A percentile compares a stretch with the other conserved stretches of the same genome.
Conservation (phyloP, 2,329 filamentous ascomycete genomes). For the Cercospora sp. region DNA sequence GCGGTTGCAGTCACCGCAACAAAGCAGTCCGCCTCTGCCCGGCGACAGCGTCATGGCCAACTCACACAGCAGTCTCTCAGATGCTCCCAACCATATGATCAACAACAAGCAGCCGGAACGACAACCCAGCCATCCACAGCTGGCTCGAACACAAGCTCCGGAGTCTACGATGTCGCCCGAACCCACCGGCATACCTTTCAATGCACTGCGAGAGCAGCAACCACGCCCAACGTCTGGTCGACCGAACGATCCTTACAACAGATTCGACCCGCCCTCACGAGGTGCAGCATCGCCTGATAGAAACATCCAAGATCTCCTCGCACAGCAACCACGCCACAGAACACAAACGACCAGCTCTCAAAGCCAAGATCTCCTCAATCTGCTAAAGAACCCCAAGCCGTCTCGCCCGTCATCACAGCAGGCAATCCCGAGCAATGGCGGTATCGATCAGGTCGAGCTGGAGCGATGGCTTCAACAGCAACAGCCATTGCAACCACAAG, state of each 20-base stretch:
- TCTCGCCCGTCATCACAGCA: slow-evolving; percentile 34
- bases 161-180: slow-evolving; percentile 26
- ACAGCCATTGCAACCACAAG: slow-evolving; percentile 17
- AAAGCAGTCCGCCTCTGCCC: slow-evolving; percentile 17
- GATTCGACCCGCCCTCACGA: slow-evolving; percentile 34
- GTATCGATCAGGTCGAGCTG: slow-evolving; percentile 29
- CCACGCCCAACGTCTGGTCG: slow-evolving; percentile 29
- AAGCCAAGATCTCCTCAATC: slow-evolving; percentile 79
- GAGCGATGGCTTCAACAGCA: slow-evolving; percentile 40
- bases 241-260: slow-evolving; percentile 25
- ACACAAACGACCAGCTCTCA: slow-evolving; percentile 57
- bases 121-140: slow-evolving; percentile 17
- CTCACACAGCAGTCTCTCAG: slow-evolving; percentile 10
- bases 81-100: slow-evolving; percentile 17
- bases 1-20: slow-evolving; percentile 32
- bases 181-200: slow-evolving; percentile 28
- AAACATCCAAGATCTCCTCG: slow-evolving; percentile 41
- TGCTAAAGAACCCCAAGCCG: slow-evolving; percentile 59
- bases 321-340: slow-evolving; percentile 43
- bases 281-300: slow-evolving; percentile 36
- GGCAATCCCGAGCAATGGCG: slow-evolving; percentile 35
- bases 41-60: slow-evolving; percentile 22
- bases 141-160: slow-evolving; percentile 18
- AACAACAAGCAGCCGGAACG: slow-evolving; percentile 11
- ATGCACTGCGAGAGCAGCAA: slow-evolving; percentile 28